Percentiles rank a stretch among this genome's conserved stretches.
These are phyloP conservation scores for Colletotrichum melonis DNA, from an alignment of 2,329 filamentous ascomycete species.

Conservation along the genomic window DNA sequence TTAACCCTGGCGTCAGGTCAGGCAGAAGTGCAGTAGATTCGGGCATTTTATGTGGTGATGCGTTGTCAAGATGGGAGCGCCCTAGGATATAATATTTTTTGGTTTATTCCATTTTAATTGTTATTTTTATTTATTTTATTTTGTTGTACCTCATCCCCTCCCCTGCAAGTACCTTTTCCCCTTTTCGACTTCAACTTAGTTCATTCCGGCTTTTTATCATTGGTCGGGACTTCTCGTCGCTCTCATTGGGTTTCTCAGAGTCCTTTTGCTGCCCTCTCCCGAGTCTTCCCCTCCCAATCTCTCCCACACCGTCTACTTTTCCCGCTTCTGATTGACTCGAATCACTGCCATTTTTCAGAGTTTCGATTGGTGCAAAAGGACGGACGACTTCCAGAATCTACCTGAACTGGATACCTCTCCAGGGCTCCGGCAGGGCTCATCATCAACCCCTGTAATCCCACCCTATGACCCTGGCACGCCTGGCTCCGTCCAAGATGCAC, in stretches of 20 bases:
- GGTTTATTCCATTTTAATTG: conserved; percentile 5
- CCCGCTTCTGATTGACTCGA: conserved; percentile 28
- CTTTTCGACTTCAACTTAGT: not conserved
- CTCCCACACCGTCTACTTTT: conserved; percentile 4
- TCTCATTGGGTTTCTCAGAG: not conserved
- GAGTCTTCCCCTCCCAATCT: not conserved
- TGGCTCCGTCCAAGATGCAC: conserved; percentile 3
- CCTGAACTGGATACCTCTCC: not conserved
- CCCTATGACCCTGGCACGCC: not conserved
- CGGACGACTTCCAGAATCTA: not conserved
- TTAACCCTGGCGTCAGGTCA: conserved; percentile 46
- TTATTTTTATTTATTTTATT: conserved; percentile 31
- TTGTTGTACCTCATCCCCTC: not conserved
- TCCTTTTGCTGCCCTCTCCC: not conserved
- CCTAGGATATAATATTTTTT: not conserved
- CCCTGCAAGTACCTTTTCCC: not conserved
- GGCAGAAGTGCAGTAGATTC: conserved; percentile 59
- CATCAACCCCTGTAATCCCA: conserved; percentile 1
- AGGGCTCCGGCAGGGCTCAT: conserved; percentile 23
- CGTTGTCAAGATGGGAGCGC: conserved; percentile 57
- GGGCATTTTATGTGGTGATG: conserved; percentile 59
- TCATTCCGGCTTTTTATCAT: conserved; percentile 7
- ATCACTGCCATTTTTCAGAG: not conserved
- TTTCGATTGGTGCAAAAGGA: conserved; percentile 31
- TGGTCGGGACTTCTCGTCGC: not conserved